Evolutionary conservation across 2,329 filamentous ascomycete genomes (phyloP), one percentile per base, ranked within the genome.

Genomic region (Aureobasidium vineae): DNA sequence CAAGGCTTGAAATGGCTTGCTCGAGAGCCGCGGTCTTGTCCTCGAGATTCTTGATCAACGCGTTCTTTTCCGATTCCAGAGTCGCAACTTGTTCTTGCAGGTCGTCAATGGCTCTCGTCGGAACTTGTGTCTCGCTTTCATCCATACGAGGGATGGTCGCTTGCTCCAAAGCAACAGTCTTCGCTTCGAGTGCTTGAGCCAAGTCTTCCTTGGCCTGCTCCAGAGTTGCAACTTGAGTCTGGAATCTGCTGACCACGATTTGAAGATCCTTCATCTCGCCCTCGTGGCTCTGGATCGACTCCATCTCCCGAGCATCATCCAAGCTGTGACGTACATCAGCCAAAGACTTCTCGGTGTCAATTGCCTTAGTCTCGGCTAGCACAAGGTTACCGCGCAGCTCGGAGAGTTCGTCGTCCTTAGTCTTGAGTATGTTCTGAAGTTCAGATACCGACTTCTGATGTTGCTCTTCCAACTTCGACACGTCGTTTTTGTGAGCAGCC

Each of bases 321-420:
- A 60, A 13, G 28, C 31, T 47, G n/a, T 43, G 16, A 2, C 56
- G 56, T 36, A 13, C 28, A 23, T 47, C 57, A 11, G 47, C 21
- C 47, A 63, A 21, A 21, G 49, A 50, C 23, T 64, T 45, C 15
- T 64, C 43, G 5, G 23, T 26, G 13, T 54, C 61, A 4, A 4
- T 19, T 43, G 61, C 36, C 28, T 64, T 38, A 7, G 26, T 23
- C 19, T 60, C 59, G 13, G 63, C 66, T 31, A 45, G 15, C 3
- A 40, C 28, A 21, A 61, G 38, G 5, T 28, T 38, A 19, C 40
- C 28, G 19, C 63, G 63, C 5, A 68, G 49, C 38, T 65, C 63
- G 59, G 33, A 26, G 21, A 69, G 60, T 57, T 67, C 63, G 15
- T 23, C 52, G n/a, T 65, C 64, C 28, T 61, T 68, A 28, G 36